phyloP scores from a whole-genome alignment of 2,329 filamentous ascomycete genomes.

The Blastomyces emzantsi region DNA sequence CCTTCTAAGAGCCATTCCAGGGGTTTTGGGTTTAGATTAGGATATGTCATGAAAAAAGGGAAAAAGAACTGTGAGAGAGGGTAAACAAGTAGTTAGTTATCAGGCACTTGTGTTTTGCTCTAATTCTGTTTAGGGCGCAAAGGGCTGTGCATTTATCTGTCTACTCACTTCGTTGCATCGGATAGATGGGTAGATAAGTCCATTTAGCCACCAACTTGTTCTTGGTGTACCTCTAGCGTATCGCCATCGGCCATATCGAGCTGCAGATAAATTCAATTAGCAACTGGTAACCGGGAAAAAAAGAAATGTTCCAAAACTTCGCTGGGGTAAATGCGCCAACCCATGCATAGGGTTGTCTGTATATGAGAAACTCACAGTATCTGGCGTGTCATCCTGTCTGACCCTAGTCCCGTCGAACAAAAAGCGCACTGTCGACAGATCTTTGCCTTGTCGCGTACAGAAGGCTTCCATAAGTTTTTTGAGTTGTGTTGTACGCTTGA shows the following conservation, averaged over 20 bases:
- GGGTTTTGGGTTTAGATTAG: not conserved
- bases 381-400: constrained; percentile 78
- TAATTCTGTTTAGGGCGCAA: not conserved
- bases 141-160: not conserved
- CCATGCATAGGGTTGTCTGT: not conserved
- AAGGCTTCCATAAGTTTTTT: constrained; percentile 99
- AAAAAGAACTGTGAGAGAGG: not conserved
- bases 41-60: not conserved
- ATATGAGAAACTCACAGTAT: constrained; percentile 59
- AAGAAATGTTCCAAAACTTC: not conserved
- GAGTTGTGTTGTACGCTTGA: constrained; percentile 90
- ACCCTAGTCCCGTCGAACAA: constrained; percentile 94
- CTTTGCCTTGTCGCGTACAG: constrained; percentile 92
- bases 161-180: constrained; percentile 3
- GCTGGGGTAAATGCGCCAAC: constrained; percentile 7
- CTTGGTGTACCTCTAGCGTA: constrained; percentile 93
- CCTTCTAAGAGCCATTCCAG: not conserved
- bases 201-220: constrained; percentile 73
- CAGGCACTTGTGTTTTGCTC: not conserved
- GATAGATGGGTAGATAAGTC: not conserved
- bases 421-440: constrained; percentile 74
- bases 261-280: constrained; percentile 40
- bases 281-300: constrained; percentile 2
- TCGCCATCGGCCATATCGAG: constrained; percentile 96
- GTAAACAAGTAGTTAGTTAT: not conserved